Base-by-base conservation (phyloP, 116 monocot genomes). In the Posidonia oceanica region DNA sequence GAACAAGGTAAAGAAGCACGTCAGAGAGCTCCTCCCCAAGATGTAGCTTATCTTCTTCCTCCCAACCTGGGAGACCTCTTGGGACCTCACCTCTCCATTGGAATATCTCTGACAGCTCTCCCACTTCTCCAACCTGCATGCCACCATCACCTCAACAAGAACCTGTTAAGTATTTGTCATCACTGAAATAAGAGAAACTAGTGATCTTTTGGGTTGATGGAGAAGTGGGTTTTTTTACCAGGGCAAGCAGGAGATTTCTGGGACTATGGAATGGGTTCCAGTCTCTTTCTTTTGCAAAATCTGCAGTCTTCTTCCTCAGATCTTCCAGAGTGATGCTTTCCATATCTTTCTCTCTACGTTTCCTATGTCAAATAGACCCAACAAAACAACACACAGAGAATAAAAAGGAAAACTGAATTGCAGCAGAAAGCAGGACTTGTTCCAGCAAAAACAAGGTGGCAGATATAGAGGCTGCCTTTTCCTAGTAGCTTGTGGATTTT, bases 251-350 rank as follows among this genome's bases (percentile, higher is more conserved):
- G 72, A 91, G 87, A 56, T 91, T 91, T 55, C 91, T 76, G 8
- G 91, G 91, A 72, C 79, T 85, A 44, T 91, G 91, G 75, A 85
- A 87, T 72, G 78, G 80, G 71, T 85, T 81, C 91, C 91, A 91
- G 57, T 85, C 87, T 53, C 91, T 87, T 77, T 87, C 91, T 59
- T 57, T 81, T 0, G 85, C 87, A 54, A 91, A 91, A 17, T 87
- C 87, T 20, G 85, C 80, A 81, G 87, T 79, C 68, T 75, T 85
- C 72, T 73, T 73, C 70, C 61, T 79, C 67, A 91, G 75, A 68
- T 77, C 87, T 13, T 81, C 85, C 20, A 91, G 79, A 29, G 83
- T 59, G 14, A 39, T 23, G 8, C 41, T 41, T 11, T 10, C 39
- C 54, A 54, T 29, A 14, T 39, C 37, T 54, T 61, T 4, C 61